phyloP scores from a whole-genome alignment of 2,329 filamentous ascomycete species.

The Teratosphaeria gauchensis region DNA sequence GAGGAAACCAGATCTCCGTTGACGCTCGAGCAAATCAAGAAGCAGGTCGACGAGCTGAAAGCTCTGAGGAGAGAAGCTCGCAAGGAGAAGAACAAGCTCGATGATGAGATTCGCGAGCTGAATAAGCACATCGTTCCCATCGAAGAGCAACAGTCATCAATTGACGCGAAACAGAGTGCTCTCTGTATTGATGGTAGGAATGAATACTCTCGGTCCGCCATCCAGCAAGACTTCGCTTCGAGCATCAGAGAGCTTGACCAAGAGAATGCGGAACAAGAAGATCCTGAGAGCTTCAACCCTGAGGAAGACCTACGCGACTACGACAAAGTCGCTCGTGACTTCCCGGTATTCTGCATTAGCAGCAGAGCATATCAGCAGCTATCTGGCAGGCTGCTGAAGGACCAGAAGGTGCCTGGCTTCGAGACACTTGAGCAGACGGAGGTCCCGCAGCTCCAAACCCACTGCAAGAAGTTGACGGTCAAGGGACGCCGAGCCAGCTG shows the following conservation, averaged over 20 bases:
- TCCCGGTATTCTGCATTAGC: slow-evolving; percentile 58
- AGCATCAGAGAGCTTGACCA: slow-evolving; percentile 53
- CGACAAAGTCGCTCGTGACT: slow-evolving; percentile 42
- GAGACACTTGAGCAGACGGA: slow-evolving; percentile 43
- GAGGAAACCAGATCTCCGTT: slow-evolving; percentile 25
- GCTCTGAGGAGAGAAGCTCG: slow-evolving; percentile 31
- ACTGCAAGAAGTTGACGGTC: slow-evolving; percentile 51
- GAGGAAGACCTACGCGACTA: slow-evolving; percentile 49
- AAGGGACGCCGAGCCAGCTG: slow-evolving; percentile 36
- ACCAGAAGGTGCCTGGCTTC: slow-evolving; percentile 46
- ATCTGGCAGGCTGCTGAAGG: slow-evolving; percentile 44
- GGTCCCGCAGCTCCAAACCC: slow-evolving; percentile 48
- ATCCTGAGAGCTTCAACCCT: slow-evolving; percentile 47
- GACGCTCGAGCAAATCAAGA: slow-evolving; percentile 30
- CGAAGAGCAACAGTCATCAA: slow-evolving; percentile 20
- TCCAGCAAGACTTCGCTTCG: slow-evolving; percentile 49
- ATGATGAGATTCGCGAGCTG: slow-evolving; percentile 24
- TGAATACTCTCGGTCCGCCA: slow-evolving; percentile 43
- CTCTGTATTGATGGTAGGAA: slow-evolving; percentile 49
- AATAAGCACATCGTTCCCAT: slow-evolving; percentile 20
- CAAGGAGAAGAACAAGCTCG: slow-evolving; percentile 14
- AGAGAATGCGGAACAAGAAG: slow-evolving; percentile 43
- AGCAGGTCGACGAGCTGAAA: slow-evolving; percentile 37
- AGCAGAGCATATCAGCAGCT: slow-evolving; percentile 54
- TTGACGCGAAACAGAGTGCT: slow-evolving; percentile 27